Percentiles rank a stretch among this genome's conserved stretches.
Conservation (phyloP, 73 alveolate genomes). For the Paramecium bursaria region DNA sequence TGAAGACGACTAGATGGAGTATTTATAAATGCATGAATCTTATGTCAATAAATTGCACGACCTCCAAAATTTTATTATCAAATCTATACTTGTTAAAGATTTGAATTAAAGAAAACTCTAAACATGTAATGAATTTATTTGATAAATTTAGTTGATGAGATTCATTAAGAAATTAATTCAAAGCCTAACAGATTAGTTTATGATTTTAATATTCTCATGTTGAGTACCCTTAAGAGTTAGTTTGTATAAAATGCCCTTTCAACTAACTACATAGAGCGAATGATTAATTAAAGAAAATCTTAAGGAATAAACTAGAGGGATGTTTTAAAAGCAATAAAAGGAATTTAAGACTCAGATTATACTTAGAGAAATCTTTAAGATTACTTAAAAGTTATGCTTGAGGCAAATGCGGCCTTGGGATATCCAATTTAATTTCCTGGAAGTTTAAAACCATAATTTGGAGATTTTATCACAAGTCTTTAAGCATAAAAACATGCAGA, state of each 20-base stretch:
- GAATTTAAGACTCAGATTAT: not conserved
- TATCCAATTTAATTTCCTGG: slow-evolving; percentile 49
- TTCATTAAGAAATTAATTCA: no score
- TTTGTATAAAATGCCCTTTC: not conserved
- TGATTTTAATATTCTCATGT: not conserved
- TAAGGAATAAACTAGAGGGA: slow-evolving; percentile 50
- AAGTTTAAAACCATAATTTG: slow-evolving; percentile 1
- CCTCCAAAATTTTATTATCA: no score
- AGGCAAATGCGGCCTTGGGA: slow-evolving; percentile 41
- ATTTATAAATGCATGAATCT: not conserved
- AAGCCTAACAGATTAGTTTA: not conserved
- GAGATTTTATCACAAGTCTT: no score
- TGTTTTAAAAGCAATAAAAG: not conserved
- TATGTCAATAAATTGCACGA: not conserved
- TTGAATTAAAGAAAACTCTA: not conserved
- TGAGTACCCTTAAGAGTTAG: not conserved
- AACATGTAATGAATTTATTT: not conserved
- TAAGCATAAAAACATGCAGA: no score
- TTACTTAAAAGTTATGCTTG: slow-evolving; percentile 11
- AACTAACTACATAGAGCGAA: not conserved
- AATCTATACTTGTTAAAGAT: not conserved
- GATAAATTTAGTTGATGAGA: not conserved
- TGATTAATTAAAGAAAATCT: not conserved
- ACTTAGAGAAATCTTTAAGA: not conserved
- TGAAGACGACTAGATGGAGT: not conserved